Conservation (phyloP, 2,329 filamentous ascomycete species). For the Pyricularia sp. region DNA sequence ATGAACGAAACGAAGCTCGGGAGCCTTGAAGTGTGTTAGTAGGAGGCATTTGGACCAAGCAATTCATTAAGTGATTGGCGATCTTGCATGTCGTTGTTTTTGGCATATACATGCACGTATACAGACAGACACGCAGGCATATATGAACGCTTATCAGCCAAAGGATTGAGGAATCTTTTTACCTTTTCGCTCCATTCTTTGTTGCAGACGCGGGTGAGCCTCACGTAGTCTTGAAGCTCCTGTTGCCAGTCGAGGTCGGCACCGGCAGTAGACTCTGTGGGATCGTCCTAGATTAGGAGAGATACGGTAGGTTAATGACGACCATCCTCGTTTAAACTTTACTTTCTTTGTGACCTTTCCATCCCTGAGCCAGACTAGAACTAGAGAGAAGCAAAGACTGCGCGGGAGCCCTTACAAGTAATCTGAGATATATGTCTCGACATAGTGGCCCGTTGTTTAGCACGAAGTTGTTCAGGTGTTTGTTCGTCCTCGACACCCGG, state of each 20-base stretch:
- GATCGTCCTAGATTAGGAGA: background rate
- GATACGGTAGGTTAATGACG: slow-evolving; percentile 5
- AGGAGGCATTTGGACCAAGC: background rate
- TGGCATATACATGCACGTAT: background rate
- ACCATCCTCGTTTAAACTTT: slow-evolving; percentile 15
- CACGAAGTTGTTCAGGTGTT: slow-evolving; percentile 42
- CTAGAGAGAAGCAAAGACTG: background rate
- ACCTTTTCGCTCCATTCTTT: slow-evolving; percentile 8
- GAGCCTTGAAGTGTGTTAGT: slow-evolving; percentile 19
- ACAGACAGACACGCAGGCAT: background rate
- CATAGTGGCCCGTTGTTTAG: slow-evolving; percentile 49
- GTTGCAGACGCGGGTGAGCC: slow-evolving; percentile 32
- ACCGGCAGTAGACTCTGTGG: background rate
- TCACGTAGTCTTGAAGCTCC: slow-evolving; percentile 33
- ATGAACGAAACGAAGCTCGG: slow-evolving; percentile 38
- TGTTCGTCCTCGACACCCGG: slow-evolving; percentile 40
- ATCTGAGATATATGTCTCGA: slow-evolving; percentile 50
- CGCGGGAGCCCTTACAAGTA: slow-evolving; percentile 37
- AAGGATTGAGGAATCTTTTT: background rate
- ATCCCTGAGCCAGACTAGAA: background rate
- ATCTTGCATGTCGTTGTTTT: background rate
- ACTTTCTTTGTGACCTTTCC: background rate
- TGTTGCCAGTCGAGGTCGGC: slow-evolving; percentile 17
- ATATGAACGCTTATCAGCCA: background rate
- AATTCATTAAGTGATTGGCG: background rate